phyloP scores from a whole-genome alignment of 139 green algal species.

The Zygnema circumcarinatum region DNA sequence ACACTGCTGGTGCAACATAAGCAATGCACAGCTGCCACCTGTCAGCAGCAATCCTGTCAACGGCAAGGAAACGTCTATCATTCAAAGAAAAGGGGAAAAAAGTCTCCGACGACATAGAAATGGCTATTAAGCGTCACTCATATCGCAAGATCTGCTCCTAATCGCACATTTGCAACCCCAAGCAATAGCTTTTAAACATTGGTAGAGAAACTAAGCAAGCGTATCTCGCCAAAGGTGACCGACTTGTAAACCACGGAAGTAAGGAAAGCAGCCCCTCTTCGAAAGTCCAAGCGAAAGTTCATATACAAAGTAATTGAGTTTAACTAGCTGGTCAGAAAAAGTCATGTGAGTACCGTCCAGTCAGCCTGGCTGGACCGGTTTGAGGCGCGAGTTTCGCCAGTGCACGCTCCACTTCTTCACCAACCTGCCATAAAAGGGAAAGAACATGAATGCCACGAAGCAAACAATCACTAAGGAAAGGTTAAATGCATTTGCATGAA shows the following conservation, averaged over 20 bases:
- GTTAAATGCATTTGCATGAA: no score
- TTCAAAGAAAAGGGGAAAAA: no score
- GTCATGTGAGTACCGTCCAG: not conserved
- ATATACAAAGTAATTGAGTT: not conserved
- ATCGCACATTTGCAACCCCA: no score
- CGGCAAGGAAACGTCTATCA: no score
- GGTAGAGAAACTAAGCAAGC: no score
- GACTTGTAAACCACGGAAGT: not conserved
- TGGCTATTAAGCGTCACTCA: no score
- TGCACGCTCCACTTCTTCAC: conserved; percentile 34
- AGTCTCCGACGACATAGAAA: no score
- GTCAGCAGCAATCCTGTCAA: no score
- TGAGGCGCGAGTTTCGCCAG: conserved; percentile 20
- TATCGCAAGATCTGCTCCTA: no score
- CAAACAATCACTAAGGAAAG: not conserved
- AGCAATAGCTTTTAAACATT: no score
- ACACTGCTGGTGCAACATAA: no score
- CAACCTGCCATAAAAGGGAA: conserved; percentile 19
- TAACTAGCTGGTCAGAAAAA: not conserved
- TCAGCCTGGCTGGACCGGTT: not conserved
- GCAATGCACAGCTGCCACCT: not conserved
- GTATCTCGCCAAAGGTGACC: not conserved
- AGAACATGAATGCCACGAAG: not conserved
- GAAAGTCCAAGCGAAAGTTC: not conserved
- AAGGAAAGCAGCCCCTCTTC: not conserved